Percentiles rank a stretch among this genome's conserved stretches.
Evolutionary conservation across 163 green algal genomes (phyloP).

Genomic region (Chlorella variabilis): DNA sequence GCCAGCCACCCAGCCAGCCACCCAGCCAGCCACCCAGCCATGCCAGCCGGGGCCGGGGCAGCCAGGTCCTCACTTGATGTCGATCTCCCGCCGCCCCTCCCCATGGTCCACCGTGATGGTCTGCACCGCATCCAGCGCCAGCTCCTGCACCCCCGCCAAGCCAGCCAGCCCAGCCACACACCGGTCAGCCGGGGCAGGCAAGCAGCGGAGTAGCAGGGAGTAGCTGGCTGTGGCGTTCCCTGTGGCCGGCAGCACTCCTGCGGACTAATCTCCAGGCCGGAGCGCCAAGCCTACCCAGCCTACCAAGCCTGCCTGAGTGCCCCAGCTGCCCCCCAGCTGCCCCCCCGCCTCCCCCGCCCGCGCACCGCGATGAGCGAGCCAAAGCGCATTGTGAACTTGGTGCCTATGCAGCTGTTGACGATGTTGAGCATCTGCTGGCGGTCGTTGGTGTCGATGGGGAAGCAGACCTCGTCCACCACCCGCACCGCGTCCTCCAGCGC

Average conservation of each 20-base stretch:
- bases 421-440: constrained; percentile 92
- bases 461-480: constrained; percentile 88
- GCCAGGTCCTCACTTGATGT: constrained; percentile 96
- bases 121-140: constrained; percentile 95
- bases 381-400: constrained; percentile 98
- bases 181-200: not conserved
- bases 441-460: constrained; percentile 92
- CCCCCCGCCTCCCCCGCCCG: no score
- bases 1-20: no score
- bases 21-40: no score
- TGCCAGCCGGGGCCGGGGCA: no score
- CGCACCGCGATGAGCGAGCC: constrained; percentile 92
- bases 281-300: no score
- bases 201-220: no score
- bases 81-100: constrained; percentile 85
- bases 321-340: no score
- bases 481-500: constrained; percentile 70
- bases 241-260: no score
- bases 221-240: no score
- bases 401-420: constrained; percentile 96
- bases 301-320: no score
- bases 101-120: constrained; percentile 78
- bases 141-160: constrained; percentile 76
- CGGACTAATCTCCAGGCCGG: no score
- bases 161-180: no score